Conservation (phyloP, 2,329 filamentous ascomycete species). For the Colletotrichum tofieldiae region DNA sequence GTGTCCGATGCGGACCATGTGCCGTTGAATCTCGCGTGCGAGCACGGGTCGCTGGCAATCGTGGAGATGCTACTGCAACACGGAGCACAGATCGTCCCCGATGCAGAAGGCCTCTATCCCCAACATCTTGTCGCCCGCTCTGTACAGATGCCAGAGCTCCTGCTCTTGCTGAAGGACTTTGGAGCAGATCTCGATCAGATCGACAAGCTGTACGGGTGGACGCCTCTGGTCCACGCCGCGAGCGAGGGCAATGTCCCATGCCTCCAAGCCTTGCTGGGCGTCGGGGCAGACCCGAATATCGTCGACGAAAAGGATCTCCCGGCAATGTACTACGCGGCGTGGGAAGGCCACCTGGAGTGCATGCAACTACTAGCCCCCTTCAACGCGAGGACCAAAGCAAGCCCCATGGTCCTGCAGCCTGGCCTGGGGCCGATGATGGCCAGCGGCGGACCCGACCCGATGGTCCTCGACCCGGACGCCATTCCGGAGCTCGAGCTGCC, state of each 20-base stretch:
- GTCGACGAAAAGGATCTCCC: conserved; percentile 93
- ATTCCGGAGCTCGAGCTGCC: conserved; percentile 94
- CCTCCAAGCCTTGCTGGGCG: conserved; percentile 84
- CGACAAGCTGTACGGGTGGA: conserved; percentile 98
- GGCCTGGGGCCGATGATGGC: conserved; percentile 62
- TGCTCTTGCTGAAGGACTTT: conserved; percentile 86
- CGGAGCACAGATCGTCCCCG: conserved; percentile 86
- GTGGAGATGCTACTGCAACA: conserved; percentile 88
- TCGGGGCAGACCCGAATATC: conserved; percentile 83
- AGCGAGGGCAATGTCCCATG: conserved; percentile 96
- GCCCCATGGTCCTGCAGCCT: conserved; percentile 61
- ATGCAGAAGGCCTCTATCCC: conserved; percentile 96
- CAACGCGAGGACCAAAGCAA: conserved; percentile 61
- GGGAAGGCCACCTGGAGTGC: conserved; percentile 96
- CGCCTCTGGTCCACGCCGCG: conserved; percentile 94
- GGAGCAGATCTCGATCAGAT: conserved; percentile 92
- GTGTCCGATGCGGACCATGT: conserved; percentile 91
- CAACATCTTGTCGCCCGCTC: conserved; percentile 96
- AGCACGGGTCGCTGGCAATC: conserved; percentile 89
- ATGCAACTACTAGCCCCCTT: conserved; percentile 86
- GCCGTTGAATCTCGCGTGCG: conserved; percentile 93
- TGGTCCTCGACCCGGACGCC: conserved; percentile 84
- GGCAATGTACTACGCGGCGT: conserved; percentile 98
- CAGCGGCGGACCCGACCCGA: conserved; percentile 69
- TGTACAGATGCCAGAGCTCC: conserved; percentile 83